Base-by-base conservation (phyloP, 106 monocot species). In the Ottelia alismoides region DNA sequence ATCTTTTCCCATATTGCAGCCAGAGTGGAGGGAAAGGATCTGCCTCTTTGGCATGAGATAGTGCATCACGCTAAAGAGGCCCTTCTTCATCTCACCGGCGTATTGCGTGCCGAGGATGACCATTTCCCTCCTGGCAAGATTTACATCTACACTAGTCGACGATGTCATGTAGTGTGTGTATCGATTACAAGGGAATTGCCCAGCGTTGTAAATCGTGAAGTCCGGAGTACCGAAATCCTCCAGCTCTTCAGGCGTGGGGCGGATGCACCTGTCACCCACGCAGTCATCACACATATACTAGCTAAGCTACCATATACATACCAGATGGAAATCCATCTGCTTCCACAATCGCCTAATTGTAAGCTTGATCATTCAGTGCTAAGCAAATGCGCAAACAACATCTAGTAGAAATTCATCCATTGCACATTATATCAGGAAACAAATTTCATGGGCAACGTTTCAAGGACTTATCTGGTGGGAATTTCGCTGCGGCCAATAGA, bases 141-240 rank as follows among this genome's bases (percentile, higher is more conserved):
- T 87, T 58, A 92, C 65, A 61, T 87, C 92, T 61, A 98, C 66
- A 70, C 96, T 98, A 40, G 85, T 89, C 19, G 96, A 98, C n/a
- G 96, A 85, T 21, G 96, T 98, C 96, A 98, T 98, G 69, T 98
- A 98, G 61, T 98, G 96, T 47, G 96, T 98, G 89, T 82, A 98
- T 12, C 96, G 85, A 63, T 98, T 98, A 60, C 96, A 98, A 14
- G 96, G 96, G 67, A 98, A 98, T 59, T 77, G 75, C 25, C 87
- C 87, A 0, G 92, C 92, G 51, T 92, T 92, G 73, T 92, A 92
- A 57, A 92, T 92, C 24, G 92, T 92, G 83, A 92, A 92, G 69
- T 92, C 92, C 28, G 92, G 92, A 57, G 74, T 68, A 57, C 92
- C 86, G 17, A 92, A 92, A 59, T 75, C 66, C 80, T 92, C 92